phyloP scores from a whole-genome alignment of 345 rosid genomes.

The Gossypium arboreum region DNA sequence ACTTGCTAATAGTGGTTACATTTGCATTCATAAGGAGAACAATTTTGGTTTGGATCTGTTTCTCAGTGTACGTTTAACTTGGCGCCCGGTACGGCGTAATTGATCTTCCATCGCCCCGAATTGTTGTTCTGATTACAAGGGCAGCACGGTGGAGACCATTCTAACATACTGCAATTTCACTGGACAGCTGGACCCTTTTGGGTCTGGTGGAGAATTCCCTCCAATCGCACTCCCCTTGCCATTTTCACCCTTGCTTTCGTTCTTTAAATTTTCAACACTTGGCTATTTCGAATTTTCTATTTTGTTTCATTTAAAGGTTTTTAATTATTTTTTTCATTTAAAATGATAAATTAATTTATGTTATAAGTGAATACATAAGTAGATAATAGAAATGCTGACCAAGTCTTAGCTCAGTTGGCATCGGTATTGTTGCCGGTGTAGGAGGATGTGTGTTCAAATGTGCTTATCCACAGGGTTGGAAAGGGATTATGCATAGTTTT shows the following conservation, averaged over 20 bases:
- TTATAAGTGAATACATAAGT: neutral
- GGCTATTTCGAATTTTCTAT: neutral
- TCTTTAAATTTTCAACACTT: neutral
- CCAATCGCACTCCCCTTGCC: neutral
- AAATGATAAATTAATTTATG: neutral
- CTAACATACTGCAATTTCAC: neutral
- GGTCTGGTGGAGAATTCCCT: neutral
- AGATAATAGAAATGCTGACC: too few species aligned
- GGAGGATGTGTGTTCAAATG: too few species aligned
- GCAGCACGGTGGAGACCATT: too few species aligned
- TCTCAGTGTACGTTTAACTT: neutral
- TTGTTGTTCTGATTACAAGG: too few species aligned
- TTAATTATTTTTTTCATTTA: neutral
- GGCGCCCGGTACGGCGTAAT: neutral
- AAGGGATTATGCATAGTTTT: too few species aligned
- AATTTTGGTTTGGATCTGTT: neutral
- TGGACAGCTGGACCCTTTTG: neutral
- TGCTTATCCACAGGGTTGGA: too few species aligned
- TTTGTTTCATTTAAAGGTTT: neutral
- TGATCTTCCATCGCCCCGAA: too few species aligned
- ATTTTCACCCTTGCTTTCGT: neutral
- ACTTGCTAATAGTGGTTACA: neutral
- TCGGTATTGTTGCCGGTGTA: too few species aligned
- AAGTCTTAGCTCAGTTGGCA: too few species aligned
- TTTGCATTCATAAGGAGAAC: neutral